Base-by-base conservation (phyloP, 371 early-diverging fungal species). In the Mortierella sp. region DNA sequence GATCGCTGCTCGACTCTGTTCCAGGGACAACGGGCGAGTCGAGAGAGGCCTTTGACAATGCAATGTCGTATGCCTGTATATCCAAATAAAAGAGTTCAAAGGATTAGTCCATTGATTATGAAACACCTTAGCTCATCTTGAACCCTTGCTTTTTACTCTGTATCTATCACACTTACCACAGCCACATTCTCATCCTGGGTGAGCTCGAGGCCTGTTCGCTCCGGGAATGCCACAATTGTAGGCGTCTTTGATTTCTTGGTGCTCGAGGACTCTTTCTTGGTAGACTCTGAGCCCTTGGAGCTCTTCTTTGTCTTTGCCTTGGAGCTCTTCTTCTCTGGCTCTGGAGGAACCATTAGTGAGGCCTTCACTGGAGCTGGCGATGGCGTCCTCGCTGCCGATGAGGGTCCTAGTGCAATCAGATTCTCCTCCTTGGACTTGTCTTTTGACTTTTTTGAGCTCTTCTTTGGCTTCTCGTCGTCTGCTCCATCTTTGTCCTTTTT, bases 41-140 rank as follows among this genome's bases (percentile, higher is more conserved):
- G 23, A 68, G 21, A 45, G 74, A 73, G 0, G 68, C 25, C 23
- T 28, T 60, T 1, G 80, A 30, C 47, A 80, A 37, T 21, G 74
- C 68, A 53, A 80, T 70, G 47, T 67, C 74, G 37, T 80, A 80
- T 18, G 80, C 74, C 79, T 72, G 56, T 12, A 43, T 50, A 7
- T 26, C 12, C 16, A 55, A 28, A 45, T 44, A 53, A 44, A 55
- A 29, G 14, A 51, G 43, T 11, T 23, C 25, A 45, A 47, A 18
- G 25, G 47, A 21, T 30, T 48, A 21, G 19, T 43, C 4, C 7
- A n/a, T 37, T 37, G 9, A 9, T 37, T 37, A 37, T n/a, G n/a
- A n/a, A n/a, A n/a, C n/a, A 37, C 37, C 5, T 37, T 37, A 37
- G 5, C 37, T 37, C 37, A 5, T 37, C 37, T 37, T 9, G 3